These are phyloP conservation scores for Metschnikowia cubensis DNA, from an alignment of 805 yeast species.

Conservation along the genomic window DNA sequence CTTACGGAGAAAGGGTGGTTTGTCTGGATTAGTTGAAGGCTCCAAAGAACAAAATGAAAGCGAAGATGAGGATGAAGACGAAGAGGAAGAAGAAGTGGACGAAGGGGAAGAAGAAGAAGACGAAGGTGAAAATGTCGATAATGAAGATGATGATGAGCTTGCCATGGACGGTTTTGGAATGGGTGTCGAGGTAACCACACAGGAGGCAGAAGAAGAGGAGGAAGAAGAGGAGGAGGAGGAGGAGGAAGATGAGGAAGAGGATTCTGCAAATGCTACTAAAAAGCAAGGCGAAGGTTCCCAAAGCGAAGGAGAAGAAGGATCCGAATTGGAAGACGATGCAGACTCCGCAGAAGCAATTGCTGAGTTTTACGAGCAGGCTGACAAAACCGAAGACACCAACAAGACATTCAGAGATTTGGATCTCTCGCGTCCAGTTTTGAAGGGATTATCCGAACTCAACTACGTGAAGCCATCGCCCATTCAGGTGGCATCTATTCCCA, in stretches of 20 bases:
- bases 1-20: constrained; percentile 79
- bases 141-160: constrained; percentile 35
- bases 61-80: constrained; percentile 18
- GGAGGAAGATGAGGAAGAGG: constrained; percentile 19
- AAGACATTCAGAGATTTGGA: constrained; percentile 70
- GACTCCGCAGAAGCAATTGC: constrained; percentile 84
- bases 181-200: constrained; percentile 39
- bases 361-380: constrained; percentile 54
- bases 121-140: constrained; percentile 23
- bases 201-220: constrained; percentile 6
- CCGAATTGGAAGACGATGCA: constrained; percentile 35
- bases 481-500: constrained; percentile 90
- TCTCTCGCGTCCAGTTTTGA: constrained; percentile 84
- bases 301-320: constrained; percentile 15
- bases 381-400: constrained; percentile 48
- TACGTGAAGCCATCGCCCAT: constrained; percentile 90
- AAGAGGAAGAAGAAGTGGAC: too few relatives aligned
- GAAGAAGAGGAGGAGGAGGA: constrained; percentile 21
- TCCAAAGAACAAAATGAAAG: constrained; percentile 9
- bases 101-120: constrained; percentile 16
- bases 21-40: constrained; percentile 45
- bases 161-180: constrained; percentile 46
- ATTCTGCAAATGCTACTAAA: too few relatives aligned
- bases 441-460: constrained; percentile 76
- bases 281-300: constrained; percentile 4